Evolutionary conservation across 192 early-diverging fungal genomes (phyloP), one percentile per base, ranked within the genome.

Genomic region (Rhizoclosmatium sp.): DNA sequence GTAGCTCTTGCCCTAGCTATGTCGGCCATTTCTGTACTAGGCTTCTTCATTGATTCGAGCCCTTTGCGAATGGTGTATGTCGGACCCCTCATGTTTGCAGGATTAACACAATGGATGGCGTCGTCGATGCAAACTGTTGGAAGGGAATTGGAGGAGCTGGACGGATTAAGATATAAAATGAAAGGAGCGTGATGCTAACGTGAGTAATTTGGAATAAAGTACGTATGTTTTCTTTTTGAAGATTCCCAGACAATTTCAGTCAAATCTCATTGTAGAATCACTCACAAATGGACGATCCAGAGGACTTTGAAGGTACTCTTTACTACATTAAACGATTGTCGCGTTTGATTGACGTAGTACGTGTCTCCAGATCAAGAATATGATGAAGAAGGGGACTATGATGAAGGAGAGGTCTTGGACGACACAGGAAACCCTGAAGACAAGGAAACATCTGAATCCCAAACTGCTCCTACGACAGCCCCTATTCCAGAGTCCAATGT

Each of bases 301-400:
- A 56, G 54, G 10, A 56, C 10, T 56, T 56, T 56, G 54, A 56
- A 56, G 54, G 54, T 56, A 56, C 19, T 31, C 51, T 54, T 16
- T 7, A 54, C 51, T 54, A 54, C 1, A 62, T 21, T 23, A 21
- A 19, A 40, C 10, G 21, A 7, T 62, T 21, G 39, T 62, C 23
- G 10, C 9, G 4, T 62, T 62, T 21, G 4, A 19, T 54, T 54
- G 5, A 7, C 51, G 51, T 9, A 62, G 60, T 19, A 16, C 66
- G 42, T 47, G 10, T 47, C 23, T 19, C 14, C 14, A 42, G 73
- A 75, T 19, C 45, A 64, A 62, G 59, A 65, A 23, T 58, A n/a
- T 23, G 60, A 45, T 10, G 73, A 75, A 62, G 73, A 75, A 14
- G 71, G 46, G 5, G 73, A 75, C 23, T 58, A 75, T 19, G 73